phyloP scores from a whole-genome alignment of 106 monocot species.

The Dendrobium nobile region DNA sequence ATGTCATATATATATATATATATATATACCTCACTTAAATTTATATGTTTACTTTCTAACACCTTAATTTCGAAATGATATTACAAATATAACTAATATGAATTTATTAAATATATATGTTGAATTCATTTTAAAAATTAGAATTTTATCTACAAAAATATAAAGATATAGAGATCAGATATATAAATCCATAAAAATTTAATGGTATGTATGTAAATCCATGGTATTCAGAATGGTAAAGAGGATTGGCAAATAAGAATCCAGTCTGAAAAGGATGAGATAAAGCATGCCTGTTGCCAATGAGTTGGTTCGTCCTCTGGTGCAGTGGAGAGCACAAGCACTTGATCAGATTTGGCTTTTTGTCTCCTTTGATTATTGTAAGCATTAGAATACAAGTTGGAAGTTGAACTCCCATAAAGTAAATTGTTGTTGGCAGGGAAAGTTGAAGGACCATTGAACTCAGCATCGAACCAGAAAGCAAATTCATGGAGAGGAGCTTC shows the following conservation, averaged over 20 bases:
- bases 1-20: no score
- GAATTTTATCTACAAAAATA: no score
- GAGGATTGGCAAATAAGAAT: neutral
- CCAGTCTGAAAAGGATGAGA: neutral
- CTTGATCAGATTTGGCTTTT: constrained; percentile 39
- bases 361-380: constrained; percentile 26
- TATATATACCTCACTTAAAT: no score
- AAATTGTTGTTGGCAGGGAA: constrained; percentile 21
- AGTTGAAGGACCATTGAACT: constrained; percentile 64
- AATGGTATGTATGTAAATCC: no score
- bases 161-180: no score
- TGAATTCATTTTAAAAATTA: no score
- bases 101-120: no score
- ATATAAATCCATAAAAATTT: no score
- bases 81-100: no score
- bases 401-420: constrained; percentile 15
- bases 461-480: constrained; percentile 98
- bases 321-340: constrained; percentile 77
- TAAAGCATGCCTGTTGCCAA: constrained; percentile 72
- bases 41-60: no score
- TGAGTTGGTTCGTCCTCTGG: constrained; percentile 98
- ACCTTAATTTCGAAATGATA: no score
- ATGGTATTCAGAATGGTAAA: neutral
- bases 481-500: constrained; percentile 92
- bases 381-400: neutral